These are phyloP conservation scores for Panus rudis DNA, from an alignment of 768 basidiomycete species.

Conservation along the genomic window DNA sequence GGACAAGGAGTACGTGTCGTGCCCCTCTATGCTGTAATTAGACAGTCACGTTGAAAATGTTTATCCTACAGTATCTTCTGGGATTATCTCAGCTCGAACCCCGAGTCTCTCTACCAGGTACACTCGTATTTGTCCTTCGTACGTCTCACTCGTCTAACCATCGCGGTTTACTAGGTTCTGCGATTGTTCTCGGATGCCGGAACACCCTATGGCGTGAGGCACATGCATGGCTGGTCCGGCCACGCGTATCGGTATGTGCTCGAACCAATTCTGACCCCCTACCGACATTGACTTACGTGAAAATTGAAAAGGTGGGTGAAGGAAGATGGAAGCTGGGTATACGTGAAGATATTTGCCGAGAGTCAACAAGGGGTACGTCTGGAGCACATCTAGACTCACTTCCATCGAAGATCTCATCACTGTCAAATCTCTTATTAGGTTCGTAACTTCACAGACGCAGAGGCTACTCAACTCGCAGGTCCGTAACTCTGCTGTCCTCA, in stretches of 20 bases:
- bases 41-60: too few species aligned
- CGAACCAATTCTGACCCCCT: not conserved
- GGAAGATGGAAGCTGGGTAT: constrained; percentile 41
- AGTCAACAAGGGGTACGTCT: constrained; percentile 20
- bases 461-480: constrained; percentile 31
- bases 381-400: not conserved
- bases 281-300: not conserved
- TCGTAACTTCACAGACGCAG: constrained; percentile 30
- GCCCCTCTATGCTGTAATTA: too few species aligned
- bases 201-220: constrained; percentile 44
- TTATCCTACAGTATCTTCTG: constrained; percentile 27
- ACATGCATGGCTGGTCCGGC: constrained; percentile 45
- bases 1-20: constrained; percentile 25
- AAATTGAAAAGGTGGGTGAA: constrained; percentile 28
- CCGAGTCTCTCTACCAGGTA: constrained; percentile 38
- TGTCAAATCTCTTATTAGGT: constrained; percentile 32
- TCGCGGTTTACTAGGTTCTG: constrained; percentile 33
- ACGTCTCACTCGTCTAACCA: not conserved
- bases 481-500: not conserved
- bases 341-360: constrained; percentile 40
- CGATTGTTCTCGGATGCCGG: constrained; percentile 49
- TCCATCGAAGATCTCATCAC: not conserved
- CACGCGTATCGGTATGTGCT: constrained; percentile 36
- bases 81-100: constrained; percentile 44
- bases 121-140: constrained; percentile 1